phyloP scores from a whole-genome alignment of 129 eudicot genomes.

The Arctium minus region DNA sequence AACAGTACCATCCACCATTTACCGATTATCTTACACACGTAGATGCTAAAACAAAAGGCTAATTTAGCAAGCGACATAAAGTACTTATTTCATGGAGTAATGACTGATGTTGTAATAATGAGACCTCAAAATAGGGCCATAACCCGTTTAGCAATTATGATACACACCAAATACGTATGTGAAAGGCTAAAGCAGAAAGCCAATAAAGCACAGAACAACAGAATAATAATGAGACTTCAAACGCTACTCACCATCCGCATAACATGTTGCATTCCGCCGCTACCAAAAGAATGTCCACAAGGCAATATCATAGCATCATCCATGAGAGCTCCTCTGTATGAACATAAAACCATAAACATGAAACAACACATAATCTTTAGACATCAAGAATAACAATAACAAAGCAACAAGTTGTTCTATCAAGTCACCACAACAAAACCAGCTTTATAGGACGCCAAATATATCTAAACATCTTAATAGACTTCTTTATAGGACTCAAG shows the following conservation, averaged over 20 bases:
- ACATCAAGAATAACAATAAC: background rate
- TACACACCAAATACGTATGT: background rate
- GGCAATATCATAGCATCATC: constrained; percentile 95
- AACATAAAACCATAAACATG: constrained; percentile 23
- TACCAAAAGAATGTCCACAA: constrained; percentile 93
- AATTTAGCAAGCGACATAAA: background rate
- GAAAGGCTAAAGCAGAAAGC: constrained; percentile 3
- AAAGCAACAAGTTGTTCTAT: constrained; percentile 4
- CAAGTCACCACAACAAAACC: background rate
- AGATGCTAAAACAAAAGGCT: too few relatives aligned
- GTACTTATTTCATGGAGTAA: background rate
- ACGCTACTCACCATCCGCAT: constrained; percentile 56
- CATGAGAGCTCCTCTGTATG: constrained; percentile 86
- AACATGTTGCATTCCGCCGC: constrained; percentile 76
- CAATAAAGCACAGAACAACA: background rate
- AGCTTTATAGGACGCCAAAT: background rate
- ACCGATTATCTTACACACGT: background rate
- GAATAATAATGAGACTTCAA: background rate
- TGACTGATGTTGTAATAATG: background rate
- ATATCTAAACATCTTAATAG: background rate
- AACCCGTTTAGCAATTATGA: background rate
- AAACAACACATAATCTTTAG: background rate
- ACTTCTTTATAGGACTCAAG: background rate
- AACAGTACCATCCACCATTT: background rate
- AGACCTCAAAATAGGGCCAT: background rate